These are phyloP conservation scores for Auricularia auricula-judae DNA, from an alignment of 768 basidiomycete species.

Conservation along the genomic window DNA sequence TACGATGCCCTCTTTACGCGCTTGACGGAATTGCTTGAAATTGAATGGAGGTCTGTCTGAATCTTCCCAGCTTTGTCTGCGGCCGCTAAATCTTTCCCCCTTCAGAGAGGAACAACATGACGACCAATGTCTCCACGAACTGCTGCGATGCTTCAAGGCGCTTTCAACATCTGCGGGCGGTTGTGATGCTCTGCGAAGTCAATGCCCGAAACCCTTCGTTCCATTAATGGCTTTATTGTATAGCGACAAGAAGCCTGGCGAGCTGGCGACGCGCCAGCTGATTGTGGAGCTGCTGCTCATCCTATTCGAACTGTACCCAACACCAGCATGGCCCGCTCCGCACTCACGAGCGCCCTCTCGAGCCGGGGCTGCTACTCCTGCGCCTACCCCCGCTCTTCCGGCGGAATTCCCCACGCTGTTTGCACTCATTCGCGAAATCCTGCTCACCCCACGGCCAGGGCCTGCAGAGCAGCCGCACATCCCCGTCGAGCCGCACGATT, in stretches of 20 bases:
- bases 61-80: background rate
- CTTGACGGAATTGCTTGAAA: conserved; percentile 82
- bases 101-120: conserved; percentile 96
- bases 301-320: conserved; percentile 81
- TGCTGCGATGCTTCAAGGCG: conserved; percentile 89
- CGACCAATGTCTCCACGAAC: conserved; percentile 84
- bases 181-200: conserved; percentile 80
- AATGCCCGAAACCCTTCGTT: conserved; percentile 77
- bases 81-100: conserved; percentile 6
- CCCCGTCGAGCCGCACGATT: conserved; percentile 64
- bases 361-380: conserved; percentile 2
- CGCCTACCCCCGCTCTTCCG: conserved; percentile 32
- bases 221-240: conserved; percentile 79
- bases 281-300: conserved; percentile 81
- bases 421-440: conserved; percentile 60
- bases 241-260: conserved; percentile 97
- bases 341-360: conserved; percentile 14
- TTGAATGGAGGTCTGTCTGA: conserved; percentile 81
- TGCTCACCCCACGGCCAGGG: conserved; percentile 63
- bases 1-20: conserved; percentile 76
- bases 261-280: conserved; percentile 78
- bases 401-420: conserved; percentile 57
- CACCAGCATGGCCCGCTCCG: conserved; percentile 44
- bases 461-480: conserved; percentile 49
- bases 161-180: conserved; percentile 84